Conservation (phyloP, 306 rosid species). For the Senna tora region DNA sequence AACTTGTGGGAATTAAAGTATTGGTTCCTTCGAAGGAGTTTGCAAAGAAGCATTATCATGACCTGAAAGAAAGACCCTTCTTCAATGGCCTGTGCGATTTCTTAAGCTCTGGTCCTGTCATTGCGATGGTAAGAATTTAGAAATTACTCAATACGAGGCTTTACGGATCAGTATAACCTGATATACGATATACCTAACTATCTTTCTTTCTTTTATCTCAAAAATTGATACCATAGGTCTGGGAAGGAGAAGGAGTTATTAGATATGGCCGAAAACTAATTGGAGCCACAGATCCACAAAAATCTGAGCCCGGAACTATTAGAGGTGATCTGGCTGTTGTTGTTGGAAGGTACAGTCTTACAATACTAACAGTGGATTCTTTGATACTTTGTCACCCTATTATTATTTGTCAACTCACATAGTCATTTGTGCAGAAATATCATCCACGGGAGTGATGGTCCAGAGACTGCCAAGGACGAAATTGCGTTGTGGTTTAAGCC, state of each 20-base stretch:
- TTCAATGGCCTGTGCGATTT: constrained; percentile 86
- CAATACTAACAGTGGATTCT: not conserved
- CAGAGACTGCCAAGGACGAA: constrained; percentile 89
- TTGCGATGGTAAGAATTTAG: constrained; percentile 98
- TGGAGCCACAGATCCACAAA: constrained; percentile 97
- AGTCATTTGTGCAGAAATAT: constrained; percentile 62
- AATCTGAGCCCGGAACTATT: constrained; percentile 96
- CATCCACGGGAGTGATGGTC: constrained; percentile 98
- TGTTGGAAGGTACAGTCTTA: constrained; percentile 81
- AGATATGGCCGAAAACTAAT: constrained; percentile 86
- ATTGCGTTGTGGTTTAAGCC: constrained; percentile 89
- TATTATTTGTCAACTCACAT: not conserved
- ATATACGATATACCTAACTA: constrained; percentile 31
- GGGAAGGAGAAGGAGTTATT: constrained; percentile 98
- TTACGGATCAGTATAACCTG: not conserved
- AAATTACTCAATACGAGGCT: constrained; percentile 33
- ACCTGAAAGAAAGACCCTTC: constrained; percentile 88
- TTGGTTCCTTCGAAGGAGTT: constrained; percentile 80
- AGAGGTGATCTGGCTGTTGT: constrained; percentile 95
- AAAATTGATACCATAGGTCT: constrained; percentile 60
- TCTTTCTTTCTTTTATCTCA: not conserved
- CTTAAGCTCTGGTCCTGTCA: constrained; percentile 94
- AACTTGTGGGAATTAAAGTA: constrained; percentile 90
- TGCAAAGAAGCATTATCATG: constrained; percentile 91
- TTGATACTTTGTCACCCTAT: not conserved